These are phyloP conservation scores for Epicoccum sorghinum DNA, from an alignment of 2,329 filamentous ascomycete genomes.

Conservation along the genomic window DNA sequence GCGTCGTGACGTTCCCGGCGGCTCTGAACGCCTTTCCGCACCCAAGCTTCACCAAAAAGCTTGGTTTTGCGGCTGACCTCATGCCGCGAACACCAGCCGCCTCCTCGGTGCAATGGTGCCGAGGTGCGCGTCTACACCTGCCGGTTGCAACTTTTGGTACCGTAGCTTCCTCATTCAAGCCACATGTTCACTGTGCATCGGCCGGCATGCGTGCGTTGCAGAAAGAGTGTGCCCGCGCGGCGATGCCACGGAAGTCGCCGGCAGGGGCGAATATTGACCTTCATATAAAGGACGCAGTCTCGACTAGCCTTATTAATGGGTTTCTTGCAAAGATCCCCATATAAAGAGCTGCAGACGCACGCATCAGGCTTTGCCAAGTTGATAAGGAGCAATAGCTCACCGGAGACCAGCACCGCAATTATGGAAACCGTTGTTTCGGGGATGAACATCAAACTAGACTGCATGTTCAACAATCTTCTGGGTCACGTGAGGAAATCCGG, in stretches of 20 bases:
- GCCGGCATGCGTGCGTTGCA: not conserved
- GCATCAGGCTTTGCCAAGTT: too few relatives aligned
- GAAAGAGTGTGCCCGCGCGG: not conserved
- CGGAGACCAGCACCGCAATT: too few relatives aligned
- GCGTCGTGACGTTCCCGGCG: not conserved
- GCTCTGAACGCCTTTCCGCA: conserved; percentile 3
- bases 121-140: not conserved
- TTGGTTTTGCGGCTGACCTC: conserved; percentile 9
- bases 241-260: not conserved
- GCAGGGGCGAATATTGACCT: too few relatives aligned
- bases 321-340: too few relatives aligned
- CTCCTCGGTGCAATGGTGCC: conserved; percentile 4
- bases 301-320: too few relatives aligned
- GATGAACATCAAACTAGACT: too few relatives aligned
- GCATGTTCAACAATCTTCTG: too few relatives aligned
- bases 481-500: too few relatives aligned
- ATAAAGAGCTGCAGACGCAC: too few relatives aligned
- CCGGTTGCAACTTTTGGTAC: not conserved
- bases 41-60: conserved; percentile 12
- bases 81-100: not conserved
- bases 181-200: not conserved
- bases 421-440: too few relatives aligned
- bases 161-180: not conserved
- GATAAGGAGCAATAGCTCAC: too few relatives aligned
- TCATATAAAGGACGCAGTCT: too few relatives aligned